Percentiles rank a stretch among this genome's conserved stretches.
Evolutionary conservation across 2,329 filamentous ascomycete genomes (phyloP).

Genomic region (Cladobotryum mycophilum): DNA sequence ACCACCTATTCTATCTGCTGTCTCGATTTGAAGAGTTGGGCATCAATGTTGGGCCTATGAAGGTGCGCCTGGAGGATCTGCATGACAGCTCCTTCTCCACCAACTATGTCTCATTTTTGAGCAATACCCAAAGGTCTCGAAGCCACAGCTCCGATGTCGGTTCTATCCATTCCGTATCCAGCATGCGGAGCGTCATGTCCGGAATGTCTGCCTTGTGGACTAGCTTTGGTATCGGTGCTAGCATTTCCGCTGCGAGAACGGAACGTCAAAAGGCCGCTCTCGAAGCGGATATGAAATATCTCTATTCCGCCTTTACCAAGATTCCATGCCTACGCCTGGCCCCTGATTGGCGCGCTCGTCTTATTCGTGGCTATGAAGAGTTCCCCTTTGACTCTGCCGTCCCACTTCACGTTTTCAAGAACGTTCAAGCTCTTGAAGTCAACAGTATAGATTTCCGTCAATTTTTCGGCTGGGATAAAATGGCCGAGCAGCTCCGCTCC

Average conservation of each 20-base stretch:
- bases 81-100: constrained; percentile 79
- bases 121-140: constrained; percentile 69
- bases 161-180: constrained; percentile 92
- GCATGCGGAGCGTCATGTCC: constrained; percentile 94
- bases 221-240: constrained; percentile 74
- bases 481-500: constrained; percentile 86
- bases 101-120: constrained; percentile 94
- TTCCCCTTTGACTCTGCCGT: constrained; percentile 98
- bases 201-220: constrained; percentile 93
- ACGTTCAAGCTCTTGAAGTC: constrained; percentile 86
- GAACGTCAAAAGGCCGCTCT: constrained; percentile 85
- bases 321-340: constrained; percentile 85
- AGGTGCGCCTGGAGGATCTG: constrained; percentile 88
- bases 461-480: constrained; percentile 93
- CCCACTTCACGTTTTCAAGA: constrained; percentile 95
- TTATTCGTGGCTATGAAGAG: constrained; percentile 92
- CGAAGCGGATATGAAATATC: constrained; percentile 84
- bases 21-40: constrained; percentile 90
- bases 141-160: constrained; percentile 75
- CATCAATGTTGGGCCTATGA: constrained; percentile 92
- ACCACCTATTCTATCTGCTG: constrained; percentile 94
- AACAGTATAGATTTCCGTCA: constrained; percentile 94
- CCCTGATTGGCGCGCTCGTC: constrained; percentile 84
- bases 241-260: constrained; percentile 71
- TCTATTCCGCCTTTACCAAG: constrained; percentile 98